These are phyloP conservation scores for Xanthoconium purpureum DNA, from an alignment of 768 basidiomycete species.

Conservation along the genomic window DNA sequence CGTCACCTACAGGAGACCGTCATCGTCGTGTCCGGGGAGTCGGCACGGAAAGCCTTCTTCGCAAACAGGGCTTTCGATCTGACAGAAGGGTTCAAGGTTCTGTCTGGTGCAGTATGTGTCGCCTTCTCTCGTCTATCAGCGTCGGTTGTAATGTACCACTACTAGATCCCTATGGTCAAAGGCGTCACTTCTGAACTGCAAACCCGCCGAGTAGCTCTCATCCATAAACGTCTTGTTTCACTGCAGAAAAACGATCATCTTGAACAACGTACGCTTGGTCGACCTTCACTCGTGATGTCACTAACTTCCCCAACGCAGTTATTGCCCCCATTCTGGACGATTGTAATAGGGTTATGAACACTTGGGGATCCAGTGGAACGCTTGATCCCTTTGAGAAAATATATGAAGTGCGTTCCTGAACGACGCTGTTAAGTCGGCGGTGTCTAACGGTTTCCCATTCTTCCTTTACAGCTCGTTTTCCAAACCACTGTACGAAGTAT, in stretches of 20 bases:
- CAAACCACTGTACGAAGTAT: slow-evolving; percentile 70
- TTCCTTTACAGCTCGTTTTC: slow-evolving; percentile 54
- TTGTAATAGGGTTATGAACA: slow-evolving; percentile 55
- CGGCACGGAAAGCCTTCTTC: slow-evolving; percentile 66
- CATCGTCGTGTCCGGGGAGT: slow-evolving; percentile 73
- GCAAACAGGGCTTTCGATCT: slow-evolving; percentile 68
- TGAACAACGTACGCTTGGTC: slow-evolving; percentile 48
- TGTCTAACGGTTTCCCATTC: not conserved
- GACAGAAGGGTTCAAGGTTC: slow-evolving; percentile 74
- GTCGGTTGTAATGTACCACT: slow-evolving; percentile 13
- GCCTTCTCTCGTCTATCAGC: slow-evolving; percentile 8
- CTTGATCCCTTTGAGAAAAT: slow-evolving; percentile 72
- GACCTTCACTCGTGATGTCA: not conserved
- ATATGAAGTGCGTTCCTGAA: slow-evolving; percentile 51
- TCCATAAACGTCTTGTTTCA: slow-evolving; percentile 67
- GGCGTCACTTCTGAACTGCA: slow-evolving; percentile 74
- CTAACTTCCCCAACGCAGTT: slow-evolving; percentile 41
- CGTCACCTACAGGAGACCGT: slow-evolving; percentile 57
- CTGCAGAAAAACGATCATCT: slow-evolving; percentile 64
- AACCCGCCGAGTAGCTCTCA: slow-evolving; percentile 55
- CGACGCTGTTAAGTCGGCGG: not conserved
- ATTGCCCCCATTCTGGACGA: slow-evolving; percentile 65
- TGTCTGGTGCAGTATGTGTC: slow-evolving; percentile 69
- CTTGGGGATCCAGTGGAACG: slow-evolving; percentile 61
- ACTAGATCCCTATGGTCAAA: slow-evolving; percentile 70